Evolutionary conservation across 768 basidiomycete species (phyloP), one percentile per base, ranked within the genome.

Genomic region (Boletales sp.): DNA sequence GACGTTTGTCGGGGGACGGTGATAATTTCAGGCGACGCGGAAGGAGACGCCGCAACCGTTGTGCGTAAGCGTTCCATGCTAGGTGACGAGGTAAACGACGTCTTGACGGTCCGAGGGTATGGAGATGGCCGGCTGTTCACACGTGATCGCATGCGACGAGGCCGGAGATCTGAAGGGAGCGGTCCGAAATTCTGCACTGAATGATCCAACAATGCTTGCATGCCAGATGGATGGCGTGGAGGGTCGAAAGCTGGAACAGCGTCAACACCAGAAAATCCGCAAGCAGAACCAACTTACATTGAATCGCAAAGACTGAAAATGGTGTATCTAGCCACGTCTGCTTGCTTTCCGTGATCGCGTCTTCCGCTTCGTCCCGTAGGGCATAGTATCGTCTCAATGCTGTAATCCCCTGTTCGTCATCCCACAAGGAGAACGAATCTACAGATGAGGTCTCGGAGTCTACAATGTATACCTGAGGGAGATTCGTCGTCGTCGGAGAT

Each of bases 71-170:
- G 64, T 35, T 81, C 75, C 0, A 75, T 67, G 0, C 41, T 18
- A 0, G 65, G 58, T n/a, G 62, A 61, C 7, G 65, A 55, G 5
- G 82, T 77, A 14, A 73, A 60, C 1, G 75, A 72, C 0, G 72
- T 65, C 60, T 76, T 82, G 35, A 70, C 65, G 11, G 71, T 60
- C 13, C 83, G 75, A 32, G 87, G 86, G 53, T 91, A 90, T 0
- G 88, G 89, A 5, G 86, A 86, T 0, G 86, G 73, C 15, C 89
- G 75, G 24, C 88, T 90, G 27, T 79, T 75, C 0, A 83, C 87
- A 13, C 87, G 77, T 1, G 84, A 86, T 32, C 86, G 78, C 40
- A 76, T 63, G 15, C 84, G 82, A 44, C 74, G 81, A 21, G 77
- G 75, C 7, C 82, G 79, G 17, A 88, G 74, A 43, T 89, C 86